phyloP scores from a whole-genome alignment of 768 basidiomycete genomes.

The Tricholoma saponaceum region DNA sequence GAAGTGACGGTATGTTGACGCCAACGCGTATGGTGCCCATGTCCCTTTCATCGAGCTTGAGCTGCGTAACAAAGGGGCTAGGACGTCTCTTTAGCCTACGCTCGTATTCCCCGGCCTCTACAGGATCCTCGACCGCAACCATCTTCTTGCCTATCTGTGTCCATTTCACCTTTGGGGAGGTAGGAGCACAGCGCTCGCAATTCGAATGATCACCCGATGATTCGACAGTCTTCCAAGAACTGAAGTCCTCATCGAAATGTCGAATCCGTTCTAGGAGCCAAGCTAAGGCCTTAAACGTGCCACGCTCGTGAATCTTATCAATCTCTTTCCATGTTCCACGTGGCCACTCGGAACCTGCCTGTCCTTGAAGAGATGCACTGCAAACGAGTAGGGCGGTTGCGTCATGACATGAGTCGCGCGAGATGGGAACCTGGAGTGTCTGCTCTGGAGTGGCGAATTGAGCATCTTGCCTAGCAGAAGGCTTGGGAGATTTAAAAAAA shows the following conservation, averaged over 20 bases:
- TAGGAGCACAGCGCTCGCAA: slow-evolving; percentile 83
- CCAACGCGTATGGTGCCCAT: slow-evolving; percentile 77
- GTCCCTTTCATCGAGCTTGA: slow-evolving; percentile 59
- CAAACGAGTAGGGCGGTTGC: slow-evolving; percentile 81
- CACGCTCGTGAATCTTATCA: slow-evolving; percentile 82
- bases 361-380: slow-evolving; percentile 61
- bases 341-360: slow-evolving; percentile 80
- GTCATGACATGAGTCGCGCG: slow-evolving; percentile 61
- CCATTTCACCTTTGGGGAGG: slow-evolving; percentile 75
- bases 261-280: slow-evolving; percentile 88
- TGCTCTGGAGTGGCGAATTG: slow-evolving; percentile 61
- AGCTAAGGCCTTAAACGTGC: slow-evolving; percentile 73
- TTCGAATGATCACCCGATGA: slow-evolving; percentile 40
- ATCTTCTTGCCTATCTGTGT: slow-evolving; percentile 55
- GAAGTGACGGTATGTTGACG: slow-evolving; percentile 80
- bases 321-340: slow-evolving; percentile 71
- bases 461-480: slow-evolving; percentile 50
- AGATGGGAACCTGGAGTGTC: slow-evolving; percentile 44
- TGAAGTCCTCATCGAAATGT: slow-evolving; percentile 61
- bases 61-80: slow-evolving; percentile 80
- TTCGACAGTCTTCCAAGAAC: slow-evolving; percentile 61
- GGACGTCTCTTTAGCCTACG: slow-evolving; percentile 84
- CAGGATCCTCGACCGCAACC: slow-evolving; percentile 74
- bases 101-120: slow-evolving; percentile 87
- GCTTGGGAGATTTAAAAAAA: slow-evolving; percentile 30